Percentiles rank a stretch among this genome's conserved stretches.
Evolutionary conservation across 495 filamentous ascomycete species (phyloP).

Genomic region (Xylaria scruposa): DNA sequence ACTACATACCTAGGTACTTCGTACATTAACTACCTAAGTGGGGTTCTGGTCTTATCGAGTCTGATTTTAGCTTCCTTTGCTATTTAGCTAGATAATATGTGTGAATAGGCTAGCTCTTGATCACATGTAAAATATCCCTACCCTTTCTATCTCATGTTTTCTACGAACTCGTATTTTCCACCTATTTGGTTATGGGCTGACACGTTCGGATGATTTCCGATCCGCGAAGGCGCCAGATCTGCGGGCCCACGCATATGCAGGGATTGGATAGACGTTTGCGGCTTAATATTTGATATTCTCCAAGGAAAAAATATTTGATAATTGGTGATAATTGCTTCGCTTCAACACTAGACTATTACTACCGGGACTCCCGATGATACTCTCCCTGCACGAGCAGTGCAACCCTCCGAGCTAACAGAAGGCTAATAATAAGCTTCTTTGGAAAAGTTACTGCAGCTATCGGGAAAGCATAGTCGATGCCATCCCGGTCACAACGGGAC

Average conservation of each 20-base stretch:
- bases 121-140: too few relatives aligned
- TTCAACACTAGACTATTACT: not conserved
- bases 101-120: too few relatives aligned
- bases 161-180: too few relatives aligned
- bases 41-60: too few relatives aligned
- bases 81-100: too few relatives aligned
- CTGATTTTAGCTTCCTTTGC: too few relatives aligned
- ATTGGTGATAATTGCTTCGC: not conserved
- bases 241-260: not conserved
- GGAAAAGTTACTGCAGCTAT: constrained; percentile 2
- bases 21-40: too few relatives aligned
- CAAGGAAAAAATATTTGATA: not conserved
- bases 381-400: not conserved
- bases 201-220: not conserved
- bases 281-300: not conserved
- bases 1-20: too few relatives aligned
- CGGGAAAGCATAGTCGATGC: not conserved
- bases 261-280: not conserved
- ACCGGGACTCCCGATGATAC: not conserved
- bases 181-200: too few relatives aligned
- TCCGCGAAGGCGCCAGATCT: not conserved
- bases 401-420: not conserved
- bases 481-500: not conserved
- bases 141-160: too few relatives aligned
- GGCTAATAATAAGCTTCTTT: not conserved